Percentiles rank a stretch among this genome's conserved stretches.
These are phyloP conservation scores for Cercospora sp. DNA, from an alignment of 2,329 filamentous ascomycete species.

Conservation along the genomic window DNA sequence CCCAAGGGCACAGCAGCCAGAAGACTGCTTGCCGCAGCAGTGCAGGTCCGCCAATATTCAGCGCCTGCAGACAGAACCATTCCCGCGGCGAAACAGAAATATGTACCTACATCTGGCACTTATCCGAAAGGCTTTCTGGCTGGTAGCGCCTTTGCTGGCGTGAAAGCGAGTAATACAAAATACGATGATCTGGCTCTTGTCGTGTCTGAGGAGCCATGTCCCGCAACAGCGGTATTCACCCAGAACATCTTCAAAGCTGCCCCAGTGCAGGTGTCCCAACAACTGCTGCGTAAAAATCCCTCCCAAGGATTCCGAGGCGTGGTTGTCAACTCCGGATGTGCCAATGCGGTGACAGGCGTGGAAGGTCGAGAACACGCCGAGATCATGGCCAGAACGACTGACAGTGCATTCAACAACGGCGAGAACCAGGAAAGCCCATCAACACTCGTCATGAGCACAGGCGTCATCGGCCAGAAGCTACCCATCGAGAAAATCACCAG, in stretches of 20 bases:
- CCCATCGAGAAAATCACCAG: constrained; percentile 87
- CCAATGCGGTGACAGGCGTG: constrained; percentile 93
- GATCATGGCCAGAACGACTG: constrained; percentile 77
- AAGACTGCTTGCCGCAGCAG: constrained; percentile 30
- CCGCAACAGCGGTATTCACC: constrained; percentile 90
- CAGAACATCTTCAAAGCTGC: constrained; percentile 98
- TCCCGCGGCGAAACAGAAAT: constrained; percentile 82
- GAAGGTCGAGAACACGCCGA: constrained; percentile 85
- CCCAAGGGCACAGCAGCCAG: constrained; percentile 23
- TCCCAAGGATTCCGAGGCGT: constrained; percentile 75
- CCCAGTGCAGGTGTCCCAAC: constrained; percentile 81
- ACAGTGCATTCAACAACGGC: constrained; percentile 58
- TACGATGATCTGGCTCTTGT: constrained; percentile 90
- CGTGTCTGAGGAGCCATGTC: constrained; percentile 80
- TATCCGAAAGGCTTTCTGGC: constrained; percentile 90
- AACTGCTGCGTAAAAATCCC: constrained; percentile 57
- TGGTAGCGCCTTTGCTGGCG: constrained; percentile 84
- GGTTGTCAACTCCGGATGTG: constrained; percentile 92
- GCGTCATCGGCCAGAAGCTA: constrained; percentile 91
- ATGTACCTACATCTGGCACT: constrained; percentile 78
- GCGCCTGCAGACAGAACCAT: constrained; percentile 61
- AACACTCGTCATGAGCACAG: constrained; percentile 70
- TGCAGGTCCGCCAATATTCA: constrained; percentile 57
- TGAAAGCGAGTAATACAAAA: constrained; percentile 88
- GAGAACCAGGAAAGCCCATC: constrained; percentile 33